Percentiles rank a stretch among this genome's conserved stretches.
phyloP scores from a whole-genome alignment of 768 basidiomycete genomes.

The Cantharellus anzutake region DNA sequence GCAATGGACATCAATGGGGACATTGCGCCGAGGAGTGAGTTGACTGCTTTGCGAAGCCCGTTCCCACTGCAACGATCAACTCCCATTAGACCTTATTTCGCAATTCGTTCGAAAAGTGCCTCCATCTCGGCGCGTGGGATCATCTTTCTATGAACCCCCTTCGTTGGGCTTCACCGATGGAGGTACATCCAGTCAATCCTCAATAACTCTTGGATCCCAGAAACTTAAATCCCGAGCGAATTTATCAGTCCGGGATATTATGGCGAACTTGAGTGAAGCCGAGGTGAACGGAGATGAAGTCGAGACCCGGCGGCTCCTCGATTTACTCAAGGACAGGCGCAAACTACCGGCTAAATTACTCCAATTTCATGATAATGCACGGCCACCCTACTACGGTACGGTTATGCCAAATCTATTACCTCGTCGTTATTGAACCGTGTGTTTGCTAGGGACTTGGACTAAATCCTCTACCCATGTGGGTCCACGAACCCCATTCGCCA shows the following conservation, averaged over 20 bases:
- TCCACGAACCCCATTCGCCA: constrained; percentile 64
- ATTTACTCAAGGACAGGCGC: constrained; percentile 38
- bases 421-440: neutral
- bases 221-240: constrained; percentile 14
- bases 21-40: no score
- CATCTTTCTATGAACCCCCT: neutral
- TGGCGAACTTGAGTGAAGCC: constrained; percentile 53
- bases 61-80: no score
- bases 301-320: constrained; percentile 44
- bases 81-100: constrained; percentile 5
- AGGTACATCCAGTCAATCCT: neutral
- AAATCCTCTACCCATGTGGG: constrained; percentile 59
- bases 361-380: constrained; percentile 63
- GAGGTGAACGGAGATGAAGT: constrained; percentile 55
- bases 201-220: constrained; percentile 8
- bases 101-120: constrained; percentile 8
- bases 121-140: neutral
- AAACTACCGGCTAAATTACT: constrained; percentile 61
- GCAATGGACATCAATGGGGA: no score
- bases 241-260: constrained; percentile 28
- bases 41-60: no score
- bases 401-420: neutral
- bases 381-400: constrained; percentile 79
- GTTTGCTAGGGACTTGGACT: constrained; percentile 52
- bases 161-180: neutral